Evolutionary conservation across 2,329 filamentous ascomycete species (phyloP).

Genomic region (Fusarium verticillioides): DNA sequence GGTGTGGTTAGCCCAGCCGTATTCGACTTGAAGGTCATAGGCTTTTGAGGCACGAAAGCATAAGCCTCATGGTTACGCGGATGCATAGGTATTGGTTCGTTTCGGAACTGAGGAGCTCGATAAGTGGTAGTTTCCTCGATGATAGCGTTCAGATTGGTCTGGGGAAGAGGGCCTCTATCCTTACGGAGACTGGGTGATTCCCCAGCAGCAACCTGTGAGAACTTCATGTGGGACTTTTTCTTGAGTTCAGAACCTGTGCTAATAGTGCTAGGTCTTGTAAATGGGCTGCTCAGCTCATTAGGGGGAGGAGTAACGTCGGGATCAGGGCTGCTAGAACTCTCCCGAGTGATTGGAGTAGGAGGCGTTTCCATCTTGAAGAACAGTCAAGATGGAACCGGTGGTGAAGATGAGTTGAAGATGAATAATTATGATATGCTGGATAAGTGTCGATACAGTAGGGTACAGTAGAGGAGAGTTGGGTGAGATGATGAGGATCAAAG

Average conservation of each 20-base stretch:
- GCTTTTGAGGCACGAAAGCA: background rate
- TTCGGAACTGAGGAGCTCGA: background rate
- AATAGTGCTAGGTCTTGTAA: slow-evolving; percentile 21
- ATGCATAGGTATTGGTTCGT: background rate
- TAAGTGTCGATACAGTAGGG: background rate
- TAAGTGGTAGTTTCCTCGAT: background rate
- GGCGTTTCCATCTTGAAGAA: slow-evolving; percentile 7
- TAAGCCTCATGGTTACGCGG: background rate
- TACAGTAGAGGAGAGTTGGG: background rate
- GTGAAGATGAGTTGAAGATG: background rate
- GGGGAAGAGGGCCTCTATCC: background rate
- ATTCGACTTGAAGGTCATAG: background rate
- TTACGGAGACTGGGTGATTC: slow-evolving; percentile 1
- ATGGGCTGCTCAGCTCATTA: slow-evolving; percentile 20
- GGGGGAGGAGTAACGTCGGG: slow-evolving; percentile 10
- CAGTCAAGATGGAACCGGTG: background rate
- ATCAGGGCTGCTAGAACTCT: slow-evolving; percentile 26
- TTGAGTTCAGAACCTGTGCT: slow-evolving; percentile 1
- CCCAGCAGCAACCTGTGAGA: background rate
- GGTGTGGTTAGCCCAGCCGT: background rate
- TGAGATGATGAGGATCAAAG: slow-evolving; percentile 22
- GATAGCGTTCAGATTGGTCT: background rate
- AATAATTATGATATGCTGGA: background rate
- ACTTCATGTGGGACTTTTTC: background rate
- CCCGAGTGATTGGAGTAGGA: slow-evolving; percentile 12